Percentiles rank a stretch among this genome's conserved stretches.
Evolutionary conservation across 306 rosid species (phyloP).

Genomic region (Trifolium subterraneum): DNA sequence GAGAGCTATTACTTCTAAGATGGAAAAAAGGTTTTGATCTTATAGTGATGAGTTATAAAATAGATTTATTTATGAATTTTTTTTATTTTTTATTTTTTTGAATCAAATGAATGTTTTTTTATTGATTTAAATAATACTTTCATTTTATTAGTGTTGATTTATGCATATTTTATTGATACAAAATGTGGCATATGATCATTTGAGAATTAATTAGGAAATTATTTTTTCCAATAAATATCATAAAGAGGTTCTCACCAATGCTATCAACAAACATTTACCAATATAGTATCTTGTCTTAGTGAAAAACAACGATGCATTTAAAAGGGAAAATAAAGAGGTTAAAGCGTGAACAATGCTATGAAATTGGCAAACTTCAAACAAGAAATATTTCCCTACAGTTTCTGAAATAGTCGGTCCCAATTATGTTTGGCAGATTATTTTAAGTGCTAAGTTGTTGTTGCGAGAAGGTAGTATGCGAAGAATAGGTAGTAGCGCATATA

Average conservation of each 20-base stretch:
- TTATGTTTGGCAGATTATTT: too few relatives aligned
- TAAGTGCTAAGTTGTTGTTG: too few relatives aligned
- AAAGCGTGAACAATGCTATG: not conserved
- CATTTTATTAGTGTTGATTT: too few relatives aligned
- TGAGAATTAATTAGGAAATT: not conserved
- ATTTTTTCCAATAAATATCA: not conserved
- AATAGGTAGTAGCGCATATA: too few relatives aligned
- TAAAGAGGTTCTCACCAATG: not conserved
- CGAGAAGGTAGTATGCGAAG: too few relatives aligned
- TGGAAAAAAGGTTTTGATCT: conserved; percentile 78
- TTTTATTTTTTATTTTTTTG: too few relatives aligned
- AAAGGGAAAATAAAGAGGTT: not conserved
- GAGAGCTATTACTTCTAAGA: conserved; percentile 78
- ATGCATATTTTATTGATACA: too few relatives aligned
- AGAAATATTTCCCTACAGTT: too few relatives aligned
- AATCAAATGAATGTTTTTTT: too few relatives aligned
- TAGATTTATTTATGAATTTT: not conserved
- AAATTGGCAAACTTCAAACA: not conserved
- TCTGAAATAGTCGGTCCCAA: too few relatives aligned
- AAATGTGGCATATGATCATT: not conserved
- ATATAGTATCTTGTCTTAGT: too few relatives aligned
- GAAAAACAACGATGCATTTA: not conserved
- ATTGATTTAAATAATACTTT: too few relatives aligned
- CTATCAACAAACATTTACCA: not conserved
- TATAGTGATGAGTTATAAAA: not conserved